Evolutionary conservation across 306 rosid species (phyloP), one percentile per base, ranked within the genome.

Genomic region (Corylus americana): DNA sequence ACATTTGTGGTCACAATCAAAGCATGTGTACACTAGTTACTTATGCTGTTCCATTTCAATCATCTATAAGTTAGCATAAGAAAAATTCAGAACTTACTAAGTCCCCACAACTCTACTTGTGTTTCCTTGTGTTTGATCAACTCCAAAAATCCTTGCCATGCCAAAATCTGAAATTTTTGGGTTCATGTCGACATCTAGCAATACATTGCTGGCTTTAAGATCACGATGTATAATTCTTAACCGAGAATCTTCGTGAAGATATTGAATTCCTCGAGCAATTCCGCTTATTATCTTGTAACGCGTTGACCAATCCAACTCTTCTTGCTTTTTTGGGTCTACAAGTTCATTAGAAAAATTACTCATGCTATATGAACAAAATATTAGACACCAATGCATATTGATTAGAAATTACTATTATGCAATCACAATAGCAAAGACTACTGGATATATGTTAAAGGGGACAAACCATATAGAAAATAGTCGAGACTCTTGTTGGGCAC

Each of bases 111-210:
- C 13, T 16, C 51, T 69, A 25, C 53, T 49, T 10, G 78, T 81
- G 25, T 42, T 62, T 59, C 27, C 85, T 42, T 71, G 85, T 37
- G 81, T 81, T 71, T 81, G 81, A 71, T 81, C 77, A 17, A 44
- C 51, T 51, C 48, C n/a, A 57, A 81, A 70, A 7, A 77, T 70
- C n/a, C 81, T 76, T 12, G 81, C 85, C 80, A 70, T 81, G 5
- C 80, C 85, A 47, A 85, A 85, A 45, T 82, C 89, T 5, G 84
- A 72, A 57, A 85, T 70, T 75, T 85, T 85, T 2, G 89, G 74
- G 6, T 79, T 82, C 82, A 82, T 71, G 3, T 82, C 68, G 3
- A 3, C 50, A 59, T 85, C 88, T 37, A 82, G 58, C 73, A 85
- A 66, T 35, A 85, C 13, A 5, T 85, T 85, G 25, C 83, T 82